Evolutionary conservation across 106 monocot species (phyloP).

Genomic region (Iris macrosiphon): DNA sequence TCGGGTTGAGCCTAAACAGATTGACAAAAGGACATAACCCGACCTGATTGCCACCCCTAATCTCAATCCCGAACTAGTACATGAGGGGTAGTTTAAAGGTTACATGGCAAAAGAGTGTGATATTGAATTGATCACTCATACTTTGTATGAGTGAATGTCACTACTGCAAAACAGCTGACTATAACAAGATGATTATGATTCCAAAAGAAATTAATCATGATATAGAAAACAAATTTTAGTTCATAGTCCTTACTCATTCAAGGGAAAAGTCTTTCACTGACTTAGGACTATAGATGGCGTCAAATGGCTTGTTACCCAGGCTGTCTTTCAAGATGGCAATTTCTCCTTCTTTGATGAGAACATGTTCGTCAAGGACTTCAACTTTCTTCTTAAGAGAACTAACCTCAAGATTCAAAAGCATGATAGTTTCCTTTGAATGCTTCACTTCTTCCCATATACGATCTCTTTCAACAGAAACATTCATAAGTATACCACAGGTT

Average conservation of each 20-base stretch:
- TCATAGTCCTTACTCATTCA: slow-evolving; percentile 16
- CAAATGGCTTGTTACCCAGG: slow-evolving; percentile 31
- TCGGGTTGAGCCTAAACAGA: too few species aligned
- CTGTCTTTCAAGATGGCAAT: slow-evolving; percentile 60
- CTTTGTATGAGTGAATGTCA: too few species aligned
- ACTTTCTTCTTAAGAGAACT: slow-evolving; percentile 54
- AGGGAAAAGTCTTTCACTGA: slow-evolving; percentile 20
- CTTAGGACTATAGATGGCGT: slow-evolving; percentile 23
- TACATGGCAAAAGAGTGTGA: too few species aligned
- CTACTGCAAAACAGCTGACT: too few species aligned
- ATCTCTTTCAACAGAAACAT: slow-evolving; percentile 63
- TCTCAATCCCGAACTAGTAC: too few species aligned
- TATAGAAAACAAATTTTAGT: too few species aligned
- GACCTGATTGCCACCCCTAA: too few species aligned
- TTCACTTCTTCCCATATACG: slow-evolving; percentile 62
- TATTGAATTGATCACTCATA: too few species aligned
- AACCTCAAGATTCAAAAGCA: slow-evolving; percentile 41
- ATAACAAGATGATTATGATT: too few species aligned
- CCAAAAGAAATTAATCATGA: too few species aligned
- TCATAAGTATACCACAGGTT: slow-evolving; percentile 28
- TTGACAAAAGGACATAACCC: too few species aligned
- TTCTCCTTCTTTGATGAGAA: slow-evolving; percentile 74
- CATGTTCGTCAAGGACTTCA: slow-evolving; percentile 73
- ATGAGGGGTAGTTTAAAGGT: too few species aligned
- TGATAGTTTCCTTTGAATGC: slow-evolving; percentile 33